A percentile compares a stretch with the other conserved stretches of the same genome.
Conservation (phyloP, 2,329 filamentous ascomycete genomes). For the Microsporum canis region DNA sequence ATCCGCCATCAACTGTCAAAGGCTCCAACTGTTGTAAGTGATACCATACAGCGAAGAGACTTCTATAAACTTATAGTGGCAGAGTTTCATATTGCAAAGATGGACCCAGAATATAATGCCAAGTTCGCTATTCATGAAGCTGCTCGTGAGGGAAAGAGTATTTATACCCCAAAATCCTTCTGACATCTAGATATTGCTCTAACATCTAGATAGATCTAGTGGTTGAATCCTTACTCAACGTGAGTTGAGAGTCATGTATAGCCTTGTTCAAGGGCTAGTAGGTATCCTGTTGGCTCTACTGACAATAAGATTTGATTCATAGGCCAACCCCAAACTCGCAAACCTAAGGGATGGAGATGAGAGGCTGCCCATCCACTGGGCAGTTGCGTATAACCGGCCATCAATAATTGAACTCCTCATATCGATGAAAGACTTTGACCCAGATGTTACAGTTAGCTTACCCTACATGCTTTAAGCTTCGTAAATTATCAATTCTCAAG, state of each 20-base stretch:
- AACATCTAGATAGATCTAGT: conserved; percentile 44
- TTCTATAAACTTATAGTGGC: neutral
- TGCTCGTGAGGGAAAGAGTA: conserved; percentile 73
- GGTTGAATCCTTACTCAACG: conserved; percentile 64
- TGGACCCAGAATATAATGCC: conserved; percentile 37
- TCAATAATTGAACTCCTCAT: conserved; percentile 64
- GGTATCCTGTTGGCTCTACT: neutral
- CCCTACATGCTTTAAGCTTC: neutral
- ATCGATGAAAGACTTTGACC: conserved; percentile 62
- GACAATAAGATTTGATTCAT: neutral
- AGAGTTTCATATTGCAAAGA: conserved; percentile 11
- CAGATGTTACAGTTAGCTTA: conserved; percentile 57
- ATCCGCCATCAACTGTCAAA: neutral
- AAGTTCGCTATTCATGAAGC: conserved; percentile 82
- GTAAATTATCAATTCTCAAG: neutral
- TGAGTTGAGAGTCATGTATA: conserved; percentile 32
- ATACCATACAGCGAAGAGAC: neutral
- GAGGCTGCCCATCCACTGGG: conserved; percentile 89
- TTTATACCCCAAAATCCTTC: conserved; percentile 17
- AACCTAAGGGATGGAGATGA: conserved; percentile 69
- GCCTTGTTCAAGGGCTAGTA: conserved; percentile 8
- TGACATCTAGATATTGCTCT: conserved; percentile 15
- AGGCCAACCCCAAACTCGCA: conserved; percentile 72
- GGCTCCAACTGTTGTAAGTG: neutral
- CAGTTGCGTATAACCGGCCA: conserved; percentile 67